These are phyloP conservation scores for Amylocystis lapponica DNA, from an alignment of 768 basidiomycete species.

Conservation along the genomic window DNA sequence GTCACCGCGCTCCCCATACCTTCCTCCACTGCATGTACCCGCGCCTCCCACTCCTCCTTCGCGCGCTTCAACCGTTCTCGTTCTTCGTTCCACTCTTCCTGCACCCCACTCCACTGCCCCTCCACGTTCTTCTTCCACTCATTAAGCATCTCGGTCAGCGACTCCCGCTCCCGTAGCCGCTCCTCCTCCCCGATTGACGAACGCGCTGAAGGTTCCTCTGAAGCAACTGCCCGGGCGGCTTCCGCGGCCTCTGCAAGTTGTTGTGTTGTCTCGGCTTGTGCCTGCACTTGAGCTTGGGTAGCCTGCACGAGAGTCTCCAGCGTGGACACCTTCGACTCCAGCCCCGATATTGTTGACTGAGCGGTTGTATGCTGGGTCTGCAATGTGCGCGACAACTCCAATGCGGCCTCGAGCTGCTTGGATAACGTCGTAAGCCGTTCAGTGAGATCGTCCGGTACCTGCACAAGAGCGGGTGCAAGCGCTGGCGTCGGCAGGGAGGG, in stretches of 20 bases:
- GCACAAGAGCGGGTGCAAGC: slow-evolving; percentile 17
- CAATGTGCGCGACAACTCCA: slow-evolving; percentile 65
- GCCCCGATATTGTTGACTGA: slow-evolving; percentile 60
- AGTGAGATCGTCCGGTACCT: slow-evolving; percentile 46
- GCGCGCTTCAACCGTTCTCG: slow-evolving; percentile 68
- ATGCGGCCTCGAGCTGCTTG: slow-evolving; percentile 68
- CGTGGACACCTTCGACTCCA: slow-evolving; percentile 62
- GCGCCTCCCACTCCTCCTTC: slow-evolving; percentile 76
- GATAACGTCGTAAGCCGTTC: slow-evolving; percentile 57
- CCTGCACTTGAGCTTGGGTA: slow-evolving; percentile 35
- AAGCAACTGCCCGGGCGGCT: slow-evolving; percentile 27
- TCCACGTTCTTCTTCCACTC: slow-evolving; percentile 80
- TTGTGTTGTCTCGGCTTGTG: slow-evolving; percentile 30
- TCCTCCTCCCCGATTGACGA: slow-evolving; percentile 23
- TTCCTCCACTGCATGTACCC: slow-evolving; percentile 46
- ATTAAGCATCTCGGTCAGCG: slow-evolving; percentile 46
- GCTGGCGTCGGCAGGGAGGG: slow-evolving; percentile 18
- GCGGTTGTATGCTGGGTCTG: slow-evolving; percentile 77
- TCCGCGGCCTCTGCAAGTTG: slow-evolving; percentile 20
- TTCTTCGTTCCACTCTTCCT: slow-evolving; percentile 80
- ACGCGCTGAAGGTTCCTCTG: slow-evolving; percentile 7
- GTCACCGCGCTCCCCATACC: slow-evolving; percentile 42
- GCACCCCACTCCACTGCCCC: slow-evolving; percentile 69
- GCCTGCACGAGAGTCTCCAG: slow-evolving; percentile 66
- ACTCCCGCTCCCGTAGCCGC: slow-evolving; percentile 37